Conservation (phyloP, 305 asterid genomes). For the Solanum hybrid region DNA sequence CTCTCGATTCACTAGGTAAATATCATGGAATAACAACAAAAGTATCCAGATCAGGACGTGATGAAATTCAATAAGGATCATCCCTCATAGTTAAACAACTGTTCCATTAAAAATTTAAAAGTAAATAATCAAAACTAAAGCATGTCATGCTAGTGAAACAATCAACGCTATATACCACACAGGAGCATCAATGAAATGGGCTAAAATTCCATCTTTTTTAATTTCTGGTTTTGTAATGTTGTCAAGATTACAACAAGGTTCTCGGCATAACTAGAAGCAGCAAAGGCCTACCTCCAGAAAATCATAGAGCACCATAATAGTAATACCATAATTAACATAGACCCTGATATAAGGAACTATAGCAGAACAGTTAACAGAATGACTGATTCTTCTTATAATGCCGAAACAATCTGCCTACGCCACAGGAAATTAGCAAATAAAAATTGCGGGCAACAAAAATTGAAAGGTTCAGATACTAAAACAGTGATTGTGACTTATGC, state of each 20-base stretch:
- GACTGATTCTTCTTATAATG: slow-evolving; percentile 14
- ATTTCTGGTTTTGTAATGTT: slow-evolving; percentile 8
- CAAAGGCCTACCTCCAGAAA: slow-evolving; percentile 10
- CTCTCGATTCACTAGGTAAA: neutral
- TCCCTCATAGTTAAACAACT: neutral
- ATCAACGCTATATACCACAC: neutral
- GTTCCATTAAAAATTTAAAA: neutral
- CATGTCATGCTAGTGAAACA: neutral
- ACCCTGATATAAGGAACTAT: slow-evolving; percentile 12
- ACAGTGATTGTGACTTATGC: slow-evolving; percentile 14
- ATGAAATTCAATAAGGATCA: neutral
- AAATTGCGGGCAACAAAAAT: slow-evolving; percentile 20
- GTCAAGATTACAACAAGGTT: slow-evolving; percentile 1
- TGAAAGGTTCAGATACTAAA: slow-evolving; percentile 14
- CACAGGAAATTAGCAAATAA: slow-evolving; percentile 24
- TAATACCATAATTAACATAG: slow-evolving; percentile 8
- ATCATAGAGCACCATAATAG: slow-evolving; percentile 12
- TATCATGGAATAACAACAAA: neutral
- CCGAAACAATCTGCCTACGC: slow-evolving; percentile 31
- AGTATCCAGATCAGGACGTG: neutral
- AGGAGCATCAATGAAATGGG: neutral
- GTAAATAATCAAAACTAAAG: neutral
- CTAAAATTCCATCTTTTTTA: neutral
- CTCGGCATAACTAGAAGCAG: slow-evolving; percentile 14
- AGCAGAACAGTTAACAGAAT: slow-evolving; percentile 23